Evolutionary conservation across 345 rosid species (phyloP).

Genomic region (Heritiera fomes): DNA sequence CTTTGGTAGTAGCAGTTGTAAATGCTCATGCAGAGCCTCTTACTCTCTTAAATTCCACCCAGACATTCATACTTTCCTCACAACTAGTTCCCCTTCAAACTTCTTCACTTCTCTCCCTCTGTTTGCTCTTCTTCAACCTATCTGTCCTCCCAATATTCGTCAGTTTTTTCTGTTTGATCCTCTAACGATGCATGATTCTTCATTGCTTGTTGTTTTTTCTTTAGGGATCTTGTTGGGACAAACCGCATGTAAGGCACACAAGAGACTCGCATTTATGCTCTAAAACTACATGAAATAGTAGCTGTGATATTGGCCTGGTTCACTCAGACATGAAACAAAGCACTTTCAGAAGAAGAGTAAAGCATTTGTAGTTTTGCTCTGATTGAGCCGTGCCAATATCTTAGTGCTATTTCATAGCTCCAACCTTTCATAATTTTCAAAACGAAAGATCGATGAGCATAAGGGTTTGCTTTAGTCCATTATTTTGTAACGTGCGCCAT

Average conservation of each 20-base stretch:
- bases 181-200: not conserved
- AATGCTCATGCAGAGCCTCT: slow-evolving; percentile 58
- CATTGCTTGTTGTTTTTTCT: not conserved
- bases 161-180: not conserved
- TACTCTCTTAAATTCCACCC: slow-evolving; percentile 33
- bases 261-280: not conserved
- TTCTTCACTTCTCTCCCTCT: not conserved
- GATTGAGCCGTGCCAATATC: slow-evolving; percentile 92
- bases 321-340: slow-evolving; percentile 43
- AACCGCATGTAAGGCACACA: not conserved
- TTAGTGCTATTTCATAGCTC: slow-evolving; percentile 45
- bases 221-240: not conserved
- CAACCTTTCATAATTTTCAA: not conserved
- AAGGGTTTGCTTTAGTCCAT: not conserved
- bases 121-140: not conserved
- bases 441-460: not conserved
- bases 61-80: slow-evolving; percentile 29
- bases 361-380: slow-evolving; percentile 15
- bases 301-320: slow-evolving; percentile 75
- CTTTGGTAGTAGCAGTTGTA: slow-evolving; percentile 75
- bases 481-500: not conserved
- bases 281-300: slow-evolving; percentile 29
- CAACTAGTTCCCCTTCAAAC: not conserved
- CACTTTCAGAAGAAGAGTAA: not conserved
- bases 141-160: not conserved